These are phyloP conservation scores for Solanum hybrid DNA, from an alignment of 305 asterid genomes.

Conservation along the genomic window DNA sequence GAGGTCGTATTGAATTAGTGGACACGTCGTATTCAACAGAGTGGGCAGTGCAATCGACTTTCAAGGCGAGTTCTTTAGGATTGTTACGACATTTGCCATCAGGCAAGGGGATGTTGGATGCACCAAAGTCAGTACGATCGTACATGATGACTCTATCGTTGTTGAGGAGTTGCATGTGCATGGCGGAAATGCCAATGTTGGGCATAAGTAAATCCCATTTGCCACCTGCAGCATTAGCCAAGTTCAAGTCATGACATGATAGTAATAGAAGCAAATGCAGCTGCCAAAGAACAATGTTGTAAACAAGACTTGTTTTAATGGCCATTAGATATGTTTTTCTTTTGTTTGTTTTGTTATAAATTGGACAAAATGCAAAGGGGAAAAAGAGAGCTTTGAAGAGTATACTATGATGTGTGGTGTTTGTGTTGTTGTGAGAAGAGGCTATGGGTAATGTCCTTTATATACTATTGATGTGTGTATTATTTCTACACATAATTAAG, in stretches of 20 bases:
- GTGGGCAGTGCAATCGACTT: conserved; percentile 45
- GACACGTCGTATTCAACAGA: conserved; percentile 30
- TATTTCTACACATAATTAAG: not conserved
- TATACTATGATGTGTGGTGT: not conserved
- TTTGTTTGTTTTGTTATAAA: not conserved
- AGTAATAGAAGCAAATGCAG: not conserved
- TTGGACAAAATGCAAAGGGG: not conserved
- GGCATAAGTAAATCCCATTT: conserved; percentile 25
- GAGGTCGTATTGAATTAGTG: conserved; percentile 25
- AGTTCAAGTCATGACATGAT: not conserved
- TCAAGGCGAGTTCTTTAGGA: conserved; percentile 4
- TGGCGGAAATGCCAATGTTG: conserved; percentile 41
- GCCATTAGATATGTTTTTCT: not conserved
- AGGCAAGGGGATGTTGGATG: conserved; percentile 42
- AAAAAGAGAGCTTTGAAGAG: not conserved
- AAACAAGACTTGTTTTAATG: not conserved
- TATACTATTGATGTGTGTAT: not conserved
- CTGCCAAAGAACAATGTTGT: not conserved
- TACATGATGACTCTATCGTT: conserved; percentile 37
- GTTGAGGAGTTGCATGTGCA: conserved; percentile 66
- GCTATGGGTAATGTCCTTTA: not conserved
- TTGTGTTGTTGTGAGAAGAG: not conserved
- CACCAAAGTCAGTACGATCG: conserved; percentile 43
- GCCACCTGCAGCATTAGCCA: conserved; percentile 19
- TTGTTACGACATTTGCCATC: conserved; percentile 21